A percentile compares a stretch with the other conserved stretches of the same genome.
phyloP scores from a whole-genome alignment of 306 rosid species.

The Hippophae tibetana region DNA sequence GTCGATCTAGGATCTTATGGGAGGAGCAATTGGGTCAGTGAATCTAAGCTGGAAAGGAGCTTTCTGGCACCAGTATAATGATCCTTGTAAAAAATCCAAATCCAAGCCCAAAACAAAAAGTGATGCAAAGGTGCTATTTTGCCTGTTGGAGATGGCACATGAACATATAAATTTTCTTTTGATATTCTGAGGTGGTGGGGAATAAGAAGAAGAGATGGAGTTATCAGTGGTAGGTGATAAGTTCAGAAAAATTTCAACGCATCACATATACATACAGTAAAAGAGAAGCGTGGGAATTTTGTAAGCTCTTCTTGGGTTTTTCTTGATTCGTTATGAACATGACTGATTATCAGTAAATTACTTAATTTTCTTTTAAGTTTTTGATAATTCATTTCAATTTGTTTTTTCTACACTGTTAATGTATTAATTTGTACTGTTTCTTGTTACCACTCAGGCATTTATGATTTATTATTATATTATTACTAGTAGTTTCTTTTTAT shows the following conservation, averaged over 20 bases:
- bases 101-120: slow-evolving; percentile 13
- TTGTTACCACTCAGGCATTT: neutral
- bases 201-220: slow-evolving; percentile 46
- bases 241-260: slow-evolving; percentile 31
- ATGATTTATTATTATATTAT: too few relatives aligned
- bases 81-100: slow-evolving; percentile 22
- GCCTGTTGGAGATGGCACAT: slow-evolving; percentile 6
- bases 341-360: slow-evolving; percentile 32
- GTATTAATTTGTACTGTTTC: neutral
- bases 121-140: slow-evolving; percentile 15
- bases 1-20: slow-evolving; percentile 3
- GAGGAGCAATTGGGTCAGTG: slow-evolving; percentile 34
- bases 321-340: slow-evolving; percentile 33
- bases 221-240: slow-evolving; percentile 70
- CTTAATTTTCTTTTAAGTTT: neutral
- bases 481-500: too few relatives aligned
- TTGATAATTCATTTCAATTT: neutral
- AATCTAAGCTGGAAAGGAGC: slow-evolving; percentile 73
- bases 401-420: neutral
- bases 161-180: neutral
- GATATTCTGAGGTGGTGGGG: slow-evolving; percentile 21
- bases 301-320: slow-evolving; percentile 23
- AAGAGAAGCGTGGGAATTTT: slow-evolving; percentile 32
- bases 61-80: slow-evolving; percentile 30
- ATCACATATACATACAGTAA: slow-evolving; percentile 39